A percentile compares a stretch with the other conserved stretches of the same genome.
phyloP scores from a whole-genome alignment of 805 yeast genomes.

The Candida pseudoglaebosa region DNA sequence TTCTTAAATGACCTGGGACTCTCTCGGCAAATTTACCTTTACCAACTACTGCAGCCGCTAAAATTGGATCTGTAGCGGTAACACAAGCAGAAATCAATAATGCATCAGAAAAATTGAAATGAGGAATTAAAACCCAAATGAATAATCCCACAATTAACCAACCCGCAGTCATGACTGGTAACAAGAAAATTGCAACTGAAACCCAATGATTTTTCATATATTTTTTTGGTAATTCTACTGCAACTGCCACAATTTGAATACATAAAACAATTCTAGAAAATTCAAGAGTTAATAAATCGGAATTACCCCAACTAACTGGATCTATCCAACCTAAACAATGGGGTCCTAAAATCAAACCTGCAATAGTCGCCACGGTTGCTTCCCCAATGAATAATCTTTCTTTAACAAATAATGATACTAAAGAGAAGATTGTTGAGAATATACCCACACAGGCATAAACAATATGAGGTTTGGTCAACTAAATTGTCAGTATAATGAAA shows the following conservation, averaged over 20 bases:
- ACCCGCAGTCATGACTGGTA: slow-evolving; percentile 88
- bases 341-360: slow-evolving; percentile 87
- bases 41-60: slow-evolving; percentile 94
- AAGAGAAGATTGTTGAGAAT: slow-evolving; percentile 74
- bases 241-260: slow-evolving; percentile 89
- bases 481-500: slow-evolving; percentile 3
- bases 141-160: slow-evolving; percentile 83
- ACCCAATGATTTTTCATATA: slow-evolving; percentile 83
- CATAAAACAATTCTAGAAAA: slow-evolving; percentile 78
- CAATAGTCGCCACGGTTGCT: slow-evolving; percentile 82
- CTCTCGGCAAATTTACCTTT: slow-evolving; percentile 87
- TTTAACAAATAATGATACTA: slow-evolving; percentile 76
- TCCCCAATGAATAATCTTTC: slow-evolving; percentile 86
- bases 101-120: slow-evolving; percentile 65
- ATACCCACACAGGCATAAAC: slow-evolving; percentile 88
- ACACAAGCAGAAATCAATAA: slow-evolving; percentile 80
- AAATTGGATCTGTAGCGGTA: slow-evolving; percentile 93
- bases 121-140: slow-evolving; percentile 73
- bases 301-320: slow-evolving; percentile 81
- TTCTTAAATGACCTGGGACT: slow-evolving; percentile 89
- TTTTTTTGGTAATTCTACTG: slow-evolving; percentile 87
- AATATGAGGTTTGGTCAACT: slow-evolving; percentile 51
- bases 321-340: slow-evolving; percentile 79
- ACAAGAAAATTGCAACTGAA: slow-evolving; percentile 66
- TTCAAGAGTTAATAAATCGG: slow-evolving; percentile 79